Base-by-base conservation (phyloP, 495 filamentous ascomycete species). In the Penicillium goetzii region DNA sequence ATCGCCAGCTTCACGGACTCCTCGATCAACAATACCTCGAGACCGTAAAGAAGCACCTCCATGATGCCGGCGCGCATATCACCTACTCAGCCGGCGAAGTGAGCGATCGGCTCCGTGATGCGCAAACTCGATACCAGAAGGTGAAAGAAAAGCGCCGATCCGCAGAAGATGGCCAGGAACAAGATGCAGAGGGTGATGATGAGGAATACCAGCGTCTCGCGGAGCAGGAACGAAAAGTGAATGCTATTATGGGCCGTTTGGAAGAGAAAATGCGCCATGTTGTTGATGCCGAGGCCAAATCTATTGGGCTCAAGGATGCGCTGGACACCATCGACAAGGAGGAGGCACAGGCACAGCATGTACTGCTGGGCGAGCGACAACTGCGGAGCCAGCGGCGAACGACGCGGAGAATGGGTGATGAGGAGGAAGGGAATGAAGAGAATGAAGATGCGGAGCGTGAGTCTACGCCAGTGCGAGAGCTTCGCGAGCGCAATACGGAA, bases 21-120 rank as follows among this genome's bases (percentile, higher is more conserved):
- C 64, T 76, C 6, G 59, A 72, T 25, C 67, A 72, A 14, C 66
- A 73, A 21, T 50, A 66, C n/a, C 59, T 78, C n/a, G 68, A 71
- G 15, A 57, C 61, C 1, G 59, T 83, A 0, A 76, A 76, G 41
- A 68, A 66, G 2, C 75, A 82, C 51, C 61, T 83, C 15, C 63
- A 73, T 30, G 65, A 76, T 26, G 80, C 79, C 0, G 64, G 66
- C 8, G 70, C 74, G 1, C 75, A 77, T 53, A 69, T 85, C 11
- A 76, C 75, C 11, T 68, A 80, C 9, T 73, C 76, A 0, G 82
- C 77, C 1, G 82, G 75, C 6, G 76, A 85, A 38, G 68, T 84
- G 4, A 84, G 82, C 45, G 82, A 84, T 58, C 72, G 71, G n/a
- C 56, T 77, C 2, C 66, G 66, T 4, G 77, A 81, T 61, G 76